Base-by-base conservation (phyloP, 176 grass and related monocot genomes). In the Juncus effusus region DNA sequence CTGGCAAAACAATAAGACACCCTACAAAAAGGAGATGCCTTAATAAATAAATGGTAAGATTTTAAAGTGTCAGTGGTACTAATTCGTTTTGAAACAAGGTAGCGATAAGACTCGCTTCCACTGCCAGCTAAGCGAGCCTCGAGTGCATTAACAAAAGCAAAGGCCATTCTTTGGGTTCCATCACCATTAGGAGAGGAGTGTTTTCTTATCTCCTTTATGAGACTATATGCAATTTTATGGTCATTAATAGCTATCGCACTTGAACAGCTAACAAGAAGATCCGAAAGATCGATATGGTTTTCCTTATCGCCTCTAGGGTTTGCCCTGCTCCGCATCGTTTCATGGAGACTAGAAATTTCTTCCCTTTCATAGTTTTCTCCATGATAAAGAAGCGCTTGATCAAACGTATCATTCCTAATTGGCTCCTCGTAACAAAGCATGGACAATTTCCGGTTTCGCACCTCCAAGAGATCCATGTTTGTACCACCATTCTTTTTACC, bases 51-150 rank as follows among this genome's bases (percentile, higher is more conserved):
- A 36, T 73, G 67, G 40, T 80, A 64, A 12, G 60, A 44, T 38
- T 80, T 80, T 54, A 80, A 80, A 40, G 65, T 60, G 38, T 80
- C 69, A 7, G 69, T 57, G 15, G 68, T 64, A 9, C 68, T 61
- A 47, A 72, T 61, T 42, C 60, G 36, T 65, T 80, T 80, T 6
- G 61, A 51, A 62, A 80, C 61, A 11, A 38, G 68, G 10, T 51
- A 39, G 11, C 65, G 40, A 51, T 80, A 80, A 42, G 56, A 42
- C 40, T 80, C 61, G 2, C 69, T 80, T 16, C 78, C 69, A 0
- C 60, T 80, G 51, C 78, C 84, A 59, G 70, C 79, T 64, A 82
- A 42, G 16, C 84, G 74, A 5, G 84, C 84, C 75, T 82, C 79
- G 13, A 87, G 79, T 11, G 70, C 84, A 42, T 82, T 70, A 11